Evolutionary conservation across 2,329 filamentous ascomycete species (phyloP), one percentile per base, ranked within the genome.

Genomic region (Calycina marina): DNA sequence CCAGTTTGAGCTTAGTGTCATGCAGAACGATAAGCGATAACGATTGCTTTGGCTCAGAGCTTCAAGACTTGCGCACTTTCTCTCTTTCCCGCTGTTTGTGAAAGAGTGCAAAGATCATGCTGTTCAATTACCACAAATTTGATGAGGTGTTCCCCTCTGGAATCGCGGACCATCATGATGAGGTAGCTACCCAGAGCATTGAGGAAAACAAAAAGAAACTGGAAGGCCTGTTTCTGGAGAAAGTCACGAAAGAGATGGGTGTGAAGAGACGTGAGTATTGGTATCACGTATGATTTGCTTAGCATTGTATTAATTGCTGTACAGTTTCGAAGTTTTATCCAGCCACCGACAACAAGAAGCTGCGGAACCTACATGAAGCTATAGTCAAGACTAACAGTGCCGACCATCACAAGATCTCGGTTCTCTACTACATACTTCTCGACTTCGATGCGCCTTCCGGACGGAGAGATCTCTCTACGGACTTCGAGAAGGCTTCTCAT

Each of bases 371-470:
- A 4, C 76, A 86, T 56, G 62, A 72, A 39, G 70, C 74, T 37
- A 75, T 93, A 41, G 68, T 75, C 52, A 65, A 72, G 15, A 70
- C 63, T 33, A 61, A 60, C 30, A 72, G 77, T 44, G 69, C 77
- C 5, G 64, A 71, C 33, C 78, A 86, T 53, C 77, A 86, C 58
- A 86, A 86, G 54, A 72, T 85, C 43, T 82, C 83, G 12, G 67
- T 90, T 29, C 63, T 92, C 41, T 92, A 82, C 62, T 93, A 92
- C 53, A 61, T 92, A 24, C 66, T 92, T 3, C 76, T 83, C 48
- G 82, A 92, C 52, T 70, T 78, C 49, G 61, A 63, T 13, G 61
- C 64, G 3, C 41, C 46, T n/a, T 50, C 47, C 2, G 35, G 39
- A 14, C 39, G 33, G 9, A 56, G 65, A 12, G 62, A 67, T 20